Percentiles rank a stretch among this genome's conserved stretches.
phyloP scores from a whole-genome alignment of 306 rosid species.

The Inga laurina region DNA sequence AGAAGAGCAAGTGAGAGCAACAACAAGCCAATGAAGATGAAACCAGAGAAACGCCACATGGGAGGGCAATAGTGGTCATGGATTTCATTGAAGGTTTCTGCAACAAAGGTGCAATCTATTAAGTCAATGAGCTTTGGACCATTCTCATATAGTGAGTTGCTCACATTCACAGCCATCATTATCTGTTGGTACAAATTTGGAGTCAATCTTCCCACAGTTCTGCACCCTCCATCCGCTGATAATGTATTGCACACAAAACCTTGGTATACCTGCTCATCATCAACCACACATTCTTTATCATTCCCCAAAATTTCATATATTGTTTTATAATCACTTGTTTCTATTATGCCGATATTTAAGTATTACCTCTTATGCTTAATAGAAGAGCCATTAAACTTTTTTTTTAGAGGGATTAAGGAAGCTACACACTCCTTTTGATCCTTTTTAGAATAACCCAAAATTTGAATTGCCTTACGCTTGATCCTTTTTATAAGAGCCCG shows the following conservation, averaged over 20 bases:
- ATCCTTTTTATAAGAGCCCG: too few species aligned
- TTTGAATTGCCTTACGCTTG: too few species aligned
- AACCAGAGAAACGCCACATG: constrained; percentile 25
- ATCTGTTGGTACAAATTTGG: constrained; percentile 41
- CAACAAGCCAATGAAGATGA: constrained; percentile 39
- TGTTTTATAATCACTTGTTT: too few species aligned
- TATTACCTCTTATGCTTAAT: too few species aligned
- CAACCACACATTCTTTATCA: too few species aligned
- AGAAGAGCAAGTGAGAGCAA: constrained; percentile 40
- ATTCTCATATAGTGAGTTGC: constrained; percentile 28
- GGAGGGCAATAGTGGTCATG: constrained; percentile 34
- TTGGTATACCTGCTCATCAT: constrained; percentile 42
- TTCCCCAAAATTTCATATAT: too few species aligned
- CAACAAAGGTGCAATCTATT: constrained; percentile 48
- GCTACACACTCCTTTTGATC: too few species aligned
- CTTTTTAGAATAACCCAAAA: too few species aligned
- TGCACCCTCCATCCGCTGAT: constrained; percentile 49
- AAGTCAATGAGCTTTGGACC: constrained; percentile 45
- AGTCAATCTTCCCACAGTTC: constrained; percentile 50
- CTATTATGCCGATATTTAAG: too few species aligned
- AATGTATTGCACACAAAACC: constrained; percentile 38
- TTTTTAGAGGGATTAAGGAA: too few species aligned
- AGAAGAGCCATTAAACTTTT: too few species aligned
- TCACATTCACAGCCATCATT: constrained; percentile 38
- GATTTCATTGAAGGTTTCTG: constrained; percentile 42